Evolutionary conservation across 495 filamentous ascomycete genomes (phyloP), one percentile per base, ranked within the genome.

Genomic region (Trichocladium uniseriatum): DNA sequence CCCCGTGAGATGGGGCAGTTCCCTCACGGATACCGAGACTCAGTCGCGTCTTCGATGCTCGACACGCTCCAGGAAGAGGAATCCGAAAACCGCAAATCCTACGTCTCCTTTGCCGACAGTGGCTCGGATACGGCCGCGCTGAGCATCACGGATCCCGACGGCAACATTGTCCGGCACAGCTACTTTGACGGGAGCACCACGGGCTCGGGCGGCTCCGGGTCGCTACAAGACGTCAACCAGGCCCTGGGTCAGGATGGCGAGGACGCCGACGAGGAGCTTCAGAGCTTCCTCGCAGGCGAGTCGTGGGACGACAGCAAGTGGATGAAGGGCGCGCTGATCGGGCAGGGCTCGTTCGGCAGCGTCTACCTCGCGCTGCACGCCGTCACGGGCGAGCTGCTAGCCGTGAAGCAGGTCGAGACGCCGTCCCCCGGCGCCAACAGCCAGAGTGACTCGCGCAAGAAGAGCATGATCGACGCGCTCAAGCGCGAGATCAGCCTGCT

Each of bases 271-370:
- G 80, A 81, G 55, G 83, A 82, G 45, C 73, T 90, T 5, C 82
- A 87, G 52, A 78, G 73, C 57, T 94, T 94, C 72, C 73, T 96
- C 34, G 83, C 88, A 34, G 88, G 87, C 29, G 90, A 96, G 60
- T 88, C 87, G 22, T 96, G 92, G 79, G 87, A 94, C 49, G 86
- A 92, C 36, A 82, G 89, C 69, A 89, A 91, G 61, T 99, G 94
- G 89, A 99, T 99, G 89, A 95, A 96, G 69, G 92, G 92, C 59
- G 87, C 89, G 13, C 70, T 97, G 40, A 99, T 99, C 57, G 92
- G 92, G 38, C 89, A 95, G 65, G 92, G 92, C 50, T 95, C 89
- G 38, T 99, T 99, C 59, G 92, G 92, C 58, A 90, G 87, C 56
- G 92, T 99, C 42, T 99, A 89, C 70, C 75, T 99, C 34, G 94